These are phyloP conservation scores for Cochlearia excelsa DNA, from an alignment of 345 rosid species.

Conservation along the genomic window DNA sequence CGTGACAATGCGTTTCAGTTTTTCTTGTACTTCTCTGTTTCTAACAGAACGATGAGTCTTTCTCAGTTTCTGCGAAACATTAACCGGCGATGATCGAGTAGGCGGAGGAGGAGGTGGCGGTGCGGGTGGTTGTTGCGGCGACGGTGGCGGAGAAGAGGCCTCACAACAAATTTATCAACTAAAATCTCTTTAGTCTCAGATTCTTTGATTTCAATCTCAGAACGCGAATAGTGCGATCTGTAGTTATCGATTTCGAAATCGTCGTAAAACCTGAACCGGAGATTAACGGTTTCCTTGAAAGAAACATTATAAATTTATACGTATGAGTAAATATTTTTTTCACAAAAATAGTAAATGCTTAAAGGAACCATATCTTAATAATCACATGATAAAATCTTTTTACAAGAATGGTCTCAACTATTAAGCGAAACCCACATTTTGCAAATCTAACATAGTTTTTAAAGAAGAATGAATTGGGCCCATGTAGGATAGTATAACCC, in stretches of 20 bases:
- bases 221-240: slow-evolving; percentile 24
- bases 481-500: too few relatives aligned
- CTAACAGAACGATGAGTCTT: slow-evolving; percentile 39
- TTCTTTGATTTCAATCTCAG: slow-evolving; percentile 37
- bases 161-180: slow-evolving; percentile 55
- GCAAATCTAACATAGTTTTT: too few relatives aligned
- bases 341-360: too few relatives aligned
- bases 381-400: too few relatives aligned
- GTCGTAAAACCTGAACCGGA: slow-evolving; percentile 58
- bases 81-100: slow-evolving; percentile 33
- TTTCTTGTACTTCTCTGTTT: slow-evolving; percentile 35
- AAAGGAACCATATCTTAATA: too few relatives aligned
- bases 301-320: too few relatives aligned
- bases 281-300: slow-evolving; percentile 41
- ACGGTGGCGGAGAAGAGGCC: slow-evolving; percentile 36
- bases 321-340: too few relatives aligned
- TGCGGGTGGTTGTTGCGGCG: slow-evolving; percentile 23
- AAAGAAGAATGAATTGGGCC: too few relatives aligned
- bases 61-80: slow-evolving; percentile 34
- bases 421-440: too few relatives aligned
- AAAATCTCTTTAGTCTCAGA: slow-evolving; percentile 51
- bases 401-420: too few relatives aligned
- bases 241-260: slow-evolving; percentile 58
- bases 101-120: slow-evolving; percentile 41
- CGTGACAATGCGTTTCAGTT: slow-evolving; percentile 23